phyloP scores from a whole-genome alignment of 208 protist genomes.

The Lotmaria passim region DNA sequence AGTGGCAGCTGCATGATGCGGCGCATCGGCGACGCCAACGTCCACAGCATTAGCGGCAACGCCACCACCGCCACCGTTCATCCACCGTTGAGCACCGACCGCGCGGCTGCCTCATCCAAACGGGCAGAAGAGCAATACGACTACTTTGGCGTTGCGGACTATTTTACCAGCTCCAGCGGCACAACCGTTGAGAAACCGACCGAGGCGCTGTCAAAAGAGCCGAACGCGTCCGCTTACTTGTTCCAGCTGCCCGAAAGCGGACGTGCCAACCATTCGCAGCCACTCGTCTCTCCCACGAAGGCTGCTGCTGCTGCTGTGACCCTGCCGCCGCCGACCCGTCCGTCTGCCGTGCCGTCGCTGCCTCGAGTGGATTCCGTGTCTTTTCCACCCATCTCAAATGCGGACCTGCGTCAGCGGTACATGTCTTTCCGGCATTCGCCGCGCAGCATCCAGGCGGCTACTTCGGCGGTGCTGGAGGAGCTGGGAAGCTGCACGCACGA shows the following conservation, averaged over 20 bases:
- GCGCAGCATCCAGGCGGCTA: slow-evolving; percentile 41
- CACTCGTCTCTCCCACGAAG: not conserved
- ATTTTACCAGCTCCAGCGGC: slow-evolving; percentile 13
- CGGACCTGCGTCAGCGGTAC: slow-evolving; percentile 36
- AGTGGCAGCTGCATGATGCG: not conserved
- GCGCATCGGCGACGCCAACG: not conserved
- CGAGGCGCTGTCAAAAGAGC: not conserved
- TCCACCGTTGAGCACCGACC: not conserved
- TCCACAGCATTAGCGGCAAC: not conserved
- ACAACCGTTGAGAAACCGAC: slow-evolving; percentile 10
- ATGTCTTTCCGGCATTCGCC: slow-evolving; percentile 26
- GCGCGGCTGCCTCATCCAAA: not conserved
- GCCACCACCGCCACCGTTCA: not conserved
- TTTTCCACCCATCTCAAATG: slow-evolving; percentile 34
- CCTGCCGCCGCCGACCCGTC: not conserved
- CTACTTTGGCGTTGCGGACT: slow-evolving; percentile 29
- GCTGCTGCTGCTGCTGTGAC: not conserved
- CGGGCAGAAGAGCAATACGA: slow-evolving; percentile 15
- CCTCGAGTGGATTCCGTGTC: not conserved
- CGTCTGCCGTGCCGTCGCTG: not conserved
- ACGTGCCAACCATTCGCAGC: not conserved
- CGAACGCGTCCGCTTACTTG: not conserved
- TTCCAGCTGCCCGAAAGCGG: not conserved
- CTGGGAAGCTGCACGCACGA: slow-evolving; percentile 64
- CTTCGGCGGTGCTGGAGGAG: slow-evolving; percentile 57